Evolutionary conservation across 805 yeast genomes (phyloP).

Genomic region (Hanseniaspora nectarophila): DNA sequence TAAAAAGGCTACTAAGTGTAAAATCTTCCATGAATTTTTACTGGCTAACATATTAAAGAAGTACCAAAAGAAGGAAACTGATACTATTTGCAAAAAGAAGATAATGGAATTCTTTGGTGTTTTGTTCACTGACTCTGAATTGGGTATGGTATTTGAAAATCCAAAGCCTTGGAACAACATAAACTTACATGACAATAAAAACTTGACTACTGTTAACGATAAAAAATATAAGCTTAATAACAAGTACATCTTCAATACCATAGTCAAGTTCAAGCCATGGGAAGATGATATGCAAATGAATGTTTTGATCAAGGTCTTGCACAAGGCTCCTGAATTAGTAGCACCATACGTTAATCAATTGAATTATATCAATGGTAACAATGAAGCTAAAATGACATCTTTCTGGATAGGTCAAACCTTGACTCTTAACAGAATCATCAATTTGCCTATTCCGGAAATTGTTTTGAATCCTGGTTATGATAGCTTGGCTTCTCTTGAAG

Average conservation of each 20-base stretch:
- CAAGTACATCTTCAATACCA: slow-evolving; percentile 48
- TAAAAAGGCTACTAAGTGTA: slow-evolving; percentile 58
- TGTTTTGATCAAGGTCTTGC: slow-evolving; percentile 40
- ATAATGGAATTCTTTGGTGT: slow-evolving; percentile 39
- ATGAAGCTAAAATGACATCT: slow-evolving; percentile 68
- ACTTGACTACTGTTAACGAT: slow-evolving; percentile 35
- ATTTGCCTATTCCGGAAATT: slow-evolving; percentile 41
- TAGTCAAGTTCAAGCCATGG: slow-evolving; percentile 68
- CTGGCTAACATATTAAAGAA: slow-evolving; percentile 46
- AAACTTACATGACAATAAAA: slow-evolving; percentile 17
- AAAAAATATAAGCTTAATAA: slow-evolving; percentile 52
- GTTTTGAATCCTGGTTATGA: slow-evolving; percentile 24
- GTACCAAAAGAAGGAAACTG: slow-evolving; percentile 31
- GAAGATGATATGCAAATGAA: slow-evolving; percentile 54
- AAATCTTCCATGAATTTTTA: slow-evolving; percentile 67
- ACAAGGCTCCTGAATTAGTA: slow-evolving; percentile 52
- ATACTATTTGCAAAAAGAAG: slow-evolving; percentile 26
- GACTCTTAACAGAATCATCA: slow-evolving; percentile 48
- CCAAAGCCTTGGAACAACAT: slow-evolving; percentile 43
- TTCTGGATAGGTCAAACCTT: slow-evolving; percentile 73
- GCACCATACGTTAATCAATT: slow-evolving; percentile 56
- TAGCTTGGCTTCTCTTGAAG: slow-evolving; percentile 27
- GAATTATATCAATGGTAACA: slow-evolving; percentile 47
- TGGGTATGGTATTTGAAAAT: slow-evolving; percentile 37
- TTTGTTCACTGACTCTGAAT: slow-evolving; percentile 38